phyloP scores from a whole-genome alignment of 805 yeast genomes.

The Candida silvicultrix region DNA sequence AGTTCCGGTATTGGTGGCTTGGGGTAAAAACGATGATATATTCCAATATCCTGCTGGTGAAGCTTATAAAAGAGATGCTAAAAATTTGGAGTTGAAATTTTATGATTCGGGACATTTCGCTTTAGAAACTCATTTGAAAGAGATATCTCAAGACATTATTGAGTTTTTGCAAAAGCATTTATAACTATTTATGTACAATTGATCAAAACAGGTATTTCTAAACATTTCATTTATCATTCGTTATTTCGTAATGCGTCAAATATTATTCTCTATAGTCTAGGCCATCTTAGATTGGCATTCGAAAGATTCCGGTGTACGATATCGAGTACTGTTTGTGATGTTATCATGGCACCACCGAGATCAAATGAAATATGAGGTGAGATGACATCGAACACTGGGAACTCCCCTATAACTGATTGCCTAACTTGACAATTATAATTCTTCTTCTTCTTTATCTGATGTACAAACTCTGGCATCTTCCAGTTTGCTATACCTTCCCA shows the following conservation, averaged over 20 bases:
- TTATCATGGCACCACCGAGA: background rate
- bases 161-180: background rate
- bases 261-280: background rate
- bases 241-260: no score
- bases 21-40: conserved; percentile 37
- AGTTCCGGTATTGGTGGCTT: conserved; percentile 30
- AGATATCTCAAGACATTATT: conserved; percentile 25
- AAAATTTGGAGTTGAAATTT: conserved; percentile 22
- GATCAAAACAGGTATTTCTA: no score
- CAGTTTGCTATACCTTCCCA: background rate
- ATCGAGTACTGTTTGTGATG: background rate
- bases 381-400: background rate
- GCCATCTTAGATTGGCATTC: background rate
- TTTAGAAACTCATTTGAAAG: conserved; percentile 22
- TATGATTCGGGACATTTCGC: conserved; percentile 36
- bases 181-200: no score
- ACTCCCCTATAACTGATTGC: background rate
- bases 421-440: background rate
- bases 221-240: no score
- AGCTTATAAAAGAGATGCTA: conserved; percentile 29
- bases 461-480: background rate
- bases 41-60: conserved; percentile 31
- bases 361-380: background rate
- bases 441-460: background rate
- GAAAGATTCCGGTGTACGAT: background rate